Base-by-base conservation (phyloP, 176 grass and related monocot genomes). In the Rhynchospora pubera region DNA sequence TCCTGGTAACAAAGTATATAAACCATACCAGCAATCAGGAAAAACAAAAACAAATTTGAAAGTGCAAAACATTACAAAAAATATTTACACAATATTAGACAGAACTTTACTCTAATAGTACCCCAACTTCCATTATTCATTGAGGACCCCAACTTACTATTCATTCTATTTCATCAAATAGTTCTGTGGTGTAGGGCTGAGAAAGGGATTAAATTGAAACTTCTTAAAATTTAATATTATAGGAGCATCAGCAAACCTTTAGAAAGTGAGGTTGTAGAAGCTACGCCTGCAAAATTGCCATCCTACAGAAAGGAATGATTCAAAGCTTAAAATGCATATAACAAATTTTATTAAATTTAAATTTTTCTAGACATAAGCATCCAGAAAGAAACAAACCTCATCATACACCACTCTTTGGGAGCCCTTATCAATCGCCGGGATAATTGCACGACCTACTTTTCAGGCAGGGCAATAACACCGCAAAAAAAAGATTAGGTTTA, bases 371-470 rank as follows among this genome's bases (percentile, higher is more conserved):
- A 55, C 23, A 53, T 13, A 3, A 76, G 22, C 14, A 55, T 30
- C 23, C 48, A 76, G 23, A n/a, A 16, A n/a, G 23, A 55, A 16
- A 15, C 22, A 76, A 76, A 76, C 71, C 72, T 76, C 23, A 76
- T 76, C 72, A 76, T 76, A 76, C 5, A 76, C 47, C 16, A 76
- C 72, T 76, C 2, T 30, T 32, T 76, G 72, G 6, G 72, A 76
- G 72, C 72, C 72, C 23, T 55, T 76, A 16, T 76, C 48, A 76
- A 76, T 15, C 26, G 13, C 0, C 6, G 72, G 50, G 50, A 76
- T 76, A 30, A 76, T 8, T 53, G 14, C 23, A 9, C 72, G 72
- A 55, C 72, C 72, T 76, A 26, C 30, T 76, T 76, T 30, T 55
- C 22, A 76, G 22, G 21, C 47, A 76, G 15, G 9, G 11, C 13